Evolutionary conservation across 75 land plant genomes (phyloP), one percentile per base, ranked within the genome.

Genomic region (Larix kaempferi): DNA sequence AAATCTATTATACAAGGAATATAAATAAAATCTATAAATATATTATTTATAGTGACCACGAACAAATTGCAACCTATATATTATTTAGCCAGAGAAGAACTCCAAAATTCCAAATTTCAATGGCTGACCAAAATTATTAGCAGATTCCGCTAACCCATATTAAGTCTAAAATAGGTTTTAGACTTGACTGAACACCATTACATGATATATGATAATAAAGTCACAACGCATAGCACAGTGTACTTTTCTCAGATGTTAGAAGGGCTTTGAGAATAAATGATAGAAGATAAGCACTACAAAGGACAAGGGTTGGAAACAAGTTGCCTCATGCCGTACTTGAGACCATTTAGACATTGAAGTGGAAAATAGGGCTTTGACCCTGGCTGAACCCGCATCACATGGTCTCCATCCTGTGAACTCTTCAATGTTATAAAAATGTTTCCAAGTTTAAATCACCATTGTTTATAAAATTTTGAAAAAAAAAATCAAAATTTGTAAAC

Each of bases 331-430:
- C 29, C 82, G 23, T 72, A 79, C 81, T 69, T 81, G 37, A 73
- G 74, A 66, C 82, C 74, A 57, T 78, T 81, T 79, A 73, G 79
- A 79, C 63, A 71, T 67, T 55, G 80, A 54, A 74, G 75, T 69
- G 73, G 81, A 27, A 71, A 80, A 69, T 58, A 17, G 29, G 84
- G 22, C 26, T 73, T 78, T 57, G 85, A 74, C 56, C 75, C 85
- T 75, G 85, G 77, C 63, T 74, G 78, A 58, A 69, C 29, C 29
- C 71, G 76, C n/a, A 52, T 74, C 17, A 80, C 77, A 73, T 71
- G 81, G 58, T 79, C 84, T 54, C 69, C 82, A 59, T 59, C 84
- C 84, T 82, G 82, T 65, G 16, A 15, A 57, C 41, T 76, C 41
- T 6, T 7, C 12, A 8, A 44, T 69, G 49, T 69, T 69, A 69